A percentile compares a stretch with the other conserved stretches of the same genome.
Conservation (phyloP, 108 stramenopile genomes). For the Nitzschia sp. region DNA sequence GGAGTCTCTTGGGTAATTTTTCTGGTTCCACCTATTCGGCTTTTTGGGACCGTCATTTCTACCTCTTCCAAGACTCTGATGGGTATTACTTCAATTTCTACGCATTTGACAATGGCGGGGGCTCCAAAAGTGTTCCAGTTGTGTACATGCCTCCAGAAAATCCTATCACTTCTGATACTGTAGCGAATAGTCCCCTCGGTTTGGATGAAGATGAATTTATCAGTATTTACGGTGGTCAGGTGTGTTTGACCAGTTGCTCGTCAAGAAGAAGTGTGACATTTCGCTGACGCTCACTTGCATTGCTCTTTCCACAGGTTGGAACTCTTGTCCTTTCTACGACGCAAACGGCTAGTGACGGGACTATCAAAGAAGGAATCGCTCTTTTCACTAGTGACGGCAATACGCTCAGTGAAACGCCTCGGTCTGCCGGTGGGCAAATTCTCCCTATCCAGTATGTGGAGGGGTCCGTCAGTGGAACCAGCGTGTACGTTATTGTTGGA, state of each 20-base stretch:
- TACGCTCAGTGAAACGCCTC: slow-evolving; percentile 25
- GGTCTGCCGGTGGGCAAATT: slow-evolving; percentile 27
- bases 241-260: neutral
- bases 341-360: neutral
- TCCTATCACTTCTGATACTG: slow-evolving; percentile 14
- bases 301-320: slow-evolving; percentile 1
- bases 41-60: slow-evolving; percentile 28
- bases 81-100: slow-evolving; percentile 10
- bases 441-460: slow-evolving; percentile 28
- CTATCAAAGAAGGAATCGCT: neutral
- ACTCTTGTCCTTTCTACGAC: neutral
- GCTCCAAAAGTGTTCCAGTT: slow-evolving; percentile 19
- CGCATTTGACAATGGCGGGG: slow-evolving; percentile 18
- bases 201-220: slow-evolving; percentile 15
- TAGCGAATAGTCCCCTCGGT: neutral
- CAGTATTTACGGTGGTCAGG: neutral
- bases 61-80: slow-evolving; percentile 2
- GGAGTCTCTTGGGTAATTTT: slow-evolving; percentile 10
- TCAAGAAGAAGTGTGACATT: neutral
- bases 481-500: slow-evolving; percentile 14
- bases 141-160: slow-evolving; percentile 26
- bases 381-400: slow-evolving; percentile 17
- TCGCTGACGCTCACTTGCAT: neutral
- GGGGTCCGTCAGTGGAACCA: slow-evolving; percentile 4
- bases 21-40: slow-evolving; percentile 14